These are phyloP conservation scores for Ormosia semicastrata DNA, from an alignment of 306 rosid species.

Conservation along the genomic window DNA sequence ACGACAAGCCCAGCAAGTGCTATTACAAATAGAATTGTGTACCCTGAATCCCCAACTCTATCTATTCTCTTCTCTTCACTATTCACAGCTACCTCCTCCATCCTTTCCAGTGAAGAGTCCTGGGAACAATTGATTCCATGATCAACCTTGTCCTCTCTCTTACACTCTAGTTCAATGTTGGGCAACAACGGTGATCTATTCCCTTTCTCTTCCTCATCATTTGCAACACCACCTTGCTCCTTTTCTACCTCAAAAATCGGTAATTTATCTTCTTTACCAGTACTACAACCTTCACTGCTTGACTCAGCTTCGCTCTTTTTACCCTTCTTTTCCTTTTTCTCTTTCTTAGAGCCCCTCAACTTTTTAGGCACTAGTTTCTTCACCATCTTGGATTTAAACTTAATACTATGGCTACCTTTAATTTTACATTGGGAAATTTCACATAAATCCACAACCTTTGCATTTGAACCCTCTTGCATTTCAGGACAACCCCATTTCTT, in stretches of 20 bases:
- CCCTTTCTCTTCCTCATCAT: not conserved
- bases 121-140: conserved; percentile 22
- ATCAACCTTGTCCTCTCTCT: conserved; percentile 7
- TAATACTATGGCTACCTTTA: conserved; percentile 30
- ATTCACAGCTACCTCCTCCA: not conserved
- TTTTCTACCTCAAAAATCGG: conserved; percentile 11
- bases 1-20: conserved; percentile 62
- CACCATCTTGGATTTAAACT: conserved; percentile 48
- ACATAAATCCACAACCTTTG: conserved; percentile 11
- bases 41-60: conserved; percentile 39
- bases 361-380: conserved; percentile 61
- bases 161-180: conserved; percentile 4
- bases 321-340: not conserved
- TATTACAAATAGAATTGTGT: conserved; percentile 38
- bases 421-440: conserved; percentile 8
- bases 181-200: not conserved
- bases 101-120: not conserved
- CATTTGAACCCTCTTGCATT: not conserved
- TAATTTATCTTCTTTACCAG: conserved; percentile 15
- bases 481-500: not conserved
- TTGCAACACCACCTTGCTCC: not conserved
- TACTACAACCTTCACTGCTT: conserved; percentile 28
- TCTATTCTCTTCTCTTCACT: not conserved
- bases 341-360: conserved; percentile 40
- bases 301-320: conserved; percentile 19